Evolutionary conservation across 75 land plant genomes (phyloP).

Genomic region (Cupressus sempervirens): DNA sequence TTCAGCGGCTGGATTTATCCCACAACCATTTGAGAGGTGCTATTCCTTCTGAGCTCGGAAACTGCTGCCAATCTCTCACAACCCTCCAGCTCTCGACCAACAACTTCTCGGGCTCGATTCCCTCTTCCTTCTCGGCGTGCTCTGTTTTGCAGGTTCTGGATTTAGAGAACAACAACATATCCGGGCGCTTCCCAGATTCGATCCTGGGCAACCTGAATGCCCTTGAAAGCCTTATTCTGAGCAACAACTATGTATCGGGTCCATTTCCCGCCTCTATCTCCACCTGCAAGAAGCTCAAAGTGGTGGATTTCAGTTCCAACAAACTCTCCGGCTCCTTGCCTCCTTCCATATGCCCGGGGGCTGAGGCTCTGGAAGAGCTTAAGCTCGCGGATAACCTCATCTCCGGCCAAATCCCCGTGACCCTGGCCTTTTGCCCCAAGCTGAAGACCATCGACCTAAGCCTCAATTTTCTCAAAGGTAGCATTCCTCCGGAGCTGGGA

Average conservation of each 20-base stretch:
- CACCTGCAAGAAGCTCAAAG: conserved; percentile 29
- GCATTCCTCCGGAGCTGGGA: conserved; percentile 69
- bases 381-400: conserved; percentile 52
- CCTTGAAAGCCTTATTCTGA: conserved; percentile 47
- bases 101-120: conserved; percentile 64
- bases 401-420: conserved; percentile 48
- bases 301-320: conserved; percentile 68
- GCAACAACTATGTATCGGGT: conserved; percentile 70
- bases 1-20: conserved; percentile 58
- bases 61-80: conserved; percentile 41
- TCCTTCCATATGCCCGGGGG: conserved; percentile 38
- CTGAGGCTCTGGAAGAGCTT: conserved; percentile 53
- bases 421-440: conserved; percentile 36
- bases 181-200: conserved; percentile 53
- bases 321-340: conserved; percentile 58
- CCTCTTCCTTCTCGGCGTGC: conserved; percentile 41
- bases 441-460: conserved; percentile 63
- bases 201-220: conserved; percentile 30
- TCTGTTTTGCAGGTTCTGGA: conserved; percentile 42
- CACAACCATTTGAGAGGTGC: conserved; percentile 54
- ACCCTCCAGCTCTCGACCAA: conserved; percentile 34
- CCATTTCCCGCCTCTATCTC: conserved; percentile 57
- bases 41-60: conserved; percentile 56
- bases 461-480: conserved; percentile 55
- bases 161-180: conserved; percentile 56